phyloP scores from a whole-genome alignment of 306 rosid species.

The Gleditsia sinensis region DNA sequence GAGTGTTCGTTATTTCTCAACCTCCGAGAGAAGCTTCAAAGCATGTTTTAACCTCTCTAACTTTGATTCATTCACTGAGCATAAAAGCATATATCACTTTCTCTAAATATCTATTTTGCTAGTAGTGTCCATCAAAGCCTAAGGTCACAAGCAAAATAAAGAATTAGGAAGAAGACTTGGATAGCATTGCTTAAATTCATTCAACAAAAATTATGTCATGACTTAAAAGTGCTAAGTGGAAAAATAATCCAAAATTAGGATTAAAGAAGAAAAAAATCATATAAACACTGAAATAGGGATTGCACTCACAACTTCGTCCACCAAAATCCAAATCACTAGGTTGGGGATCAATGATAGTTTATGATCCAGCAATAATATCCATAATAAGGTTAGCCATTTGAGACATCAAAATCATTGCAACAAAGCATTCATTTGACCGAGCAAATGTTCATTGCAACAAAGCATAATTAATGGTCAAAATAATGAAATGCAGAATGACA shows the following conservation, averaged over 20 bases:
- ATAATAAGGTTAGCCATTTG: conserved; percentile 93
- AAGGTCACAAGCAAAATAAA: conserved; percentile 23
- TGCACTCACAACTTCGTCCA: conserved; percentile 76
- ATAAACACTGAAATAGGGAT: conserved; percentile 29
- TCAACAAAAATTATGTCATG: conserved; percentile 1
- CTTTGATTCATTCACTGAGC: conserved; percentile 81
- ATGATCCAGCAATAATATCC: conserved; percentile 97
- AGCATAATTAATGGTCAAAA: no score
- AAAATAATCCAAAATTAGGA: conserved; percentile 25
- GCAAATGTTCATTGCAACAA: neutral
- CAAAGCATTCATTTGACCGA: conserved; percentile 35
- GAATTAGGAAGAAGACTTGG: conserved; percentile 22
- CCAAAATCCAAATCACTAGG: conserved; percentile 57
- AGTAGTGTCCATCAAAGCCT: conserved; percentile 14
- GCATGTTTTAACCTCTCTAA: conserved; percentile 90
- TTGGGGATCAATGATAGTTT: conserved; percentile 60
- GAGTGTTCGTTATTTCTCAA: conserved; percentile 93
- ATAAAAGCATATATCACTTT: conserved; percentile 29
- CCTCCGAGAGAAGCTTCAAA: conserved; percentile 93
- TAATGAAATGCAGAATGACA: conserved; percentile 26
- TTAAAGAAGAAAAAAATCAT: conserved; percentile 11
- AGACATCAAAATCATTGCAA: conserved; percentile 93
- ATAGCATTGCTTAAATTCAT: conserved; percentile 20
- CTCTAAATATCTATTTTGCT: conserved; percentile 6
- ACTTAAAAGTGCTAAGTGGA: neutral